Conservation (phyloP, 192 early-diverging fungal genomes). For the Phycomyces nitens region DNA sequence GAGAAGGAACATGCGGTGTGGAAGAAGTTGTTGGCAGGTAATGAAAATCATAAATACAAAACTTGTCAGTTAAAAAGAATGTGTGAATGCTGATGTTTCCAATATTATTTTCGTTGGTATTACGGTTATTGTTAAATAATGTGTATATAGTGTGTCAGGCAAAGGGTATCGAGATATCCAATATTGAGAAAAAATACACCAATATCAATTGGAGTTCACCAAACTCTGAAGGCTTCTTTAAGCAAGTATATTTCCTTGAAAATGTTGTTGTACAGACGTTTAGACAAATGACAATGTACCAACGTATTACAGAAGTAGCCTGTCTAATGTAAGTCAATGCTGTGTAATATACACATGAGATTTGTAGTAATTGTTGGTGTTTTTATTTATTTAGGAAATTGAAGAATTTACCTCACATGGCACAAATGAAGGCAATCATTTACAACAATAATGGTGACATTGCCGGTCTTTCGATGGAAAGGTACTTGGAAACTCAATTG, state of each 20-base stretch:
- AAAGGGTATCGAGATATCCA: conserved; percentile 19
- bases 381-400: conserved; percentile 34
- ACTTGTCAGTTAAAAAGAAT: too few species aligned
- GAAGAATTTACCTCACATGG: conserved; percentile 42
- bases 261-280: conserved; percentile 58
- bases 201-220: conserved; percentile 30
- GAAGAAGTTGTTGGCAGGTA: conserved; percentile 29
- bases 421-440: conserved; percentile 53
- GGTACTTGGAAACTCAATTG: too few species aligned
- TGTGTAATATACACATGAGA: not conserved
- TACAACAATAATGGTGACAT: conserved; percentile 48
- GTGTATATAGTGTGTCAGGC: conserved; percentile 13
- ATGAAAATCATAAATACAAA: conserved; percentile 8
- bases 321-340: conserved; percentile 47
- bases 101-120: too few species aligned
- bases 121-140: not conserved
- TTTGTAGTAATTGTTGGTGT: too few species aligned
- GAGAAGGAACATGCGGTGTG: conserved; percentile 12
- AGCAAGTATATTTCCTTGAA: conserved; percentile 52
- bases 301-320: conserved; percentile 54
- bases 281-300: conserved; percentile 55
- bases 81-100: too few species aligned
- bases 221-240: conserved; percentile 55
- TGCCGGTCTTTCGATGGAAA: conserved; percentile 58
- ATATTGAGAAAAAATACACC: conserved; percentile 18